Evolutionary conservation across 352 stramenopile genomes (phyloP).

Genomic region (Sclerospora graminicola): DNA sequence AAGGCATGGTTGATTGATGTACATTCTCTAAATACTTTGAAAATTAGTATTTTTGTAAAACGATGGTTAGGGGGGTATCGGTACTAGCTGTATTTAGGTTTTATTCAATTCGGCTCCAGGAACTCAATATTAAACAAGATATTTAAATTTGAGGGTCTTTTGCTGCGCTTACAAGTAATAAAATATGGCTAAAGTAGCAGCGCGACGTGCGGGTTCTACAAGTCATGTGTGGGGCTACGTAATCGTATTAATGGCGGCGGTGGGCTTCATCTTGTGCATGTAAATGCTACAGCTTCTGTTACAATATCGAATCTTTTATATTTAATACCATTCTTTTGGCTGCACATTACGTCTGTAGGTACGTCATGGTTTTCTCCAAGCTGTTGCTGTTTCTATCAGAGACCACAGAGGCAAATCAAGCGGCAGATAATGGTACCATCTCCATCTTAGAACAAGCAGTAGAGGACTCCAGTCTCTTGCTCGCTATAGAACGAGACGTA

Average conservation of each 20-base stretch:
- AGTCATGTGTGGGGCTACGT: conserved; percentile 75
- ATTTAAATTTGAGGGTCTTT: too few species aligned
- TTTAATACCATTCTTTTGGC: neutral
- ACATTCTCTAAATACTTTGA: too few species aligned
- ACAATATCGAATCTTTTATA: neutral
- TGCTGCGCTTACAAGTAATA: too few species aligned
- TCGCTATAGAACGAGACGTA: conserved; percentile 44
- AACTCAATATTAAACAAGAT: too few species aligned
- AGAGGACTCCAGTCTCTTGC: conserved; percentile 17
- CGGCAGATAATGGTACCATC: neutral
- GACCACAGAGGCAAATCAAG: neutral
- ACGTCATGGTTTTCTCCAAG: conserved; percentile 1
- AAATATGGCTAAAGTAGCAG: conserved; percentile 12
- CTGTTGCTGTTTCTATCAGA: neutral
- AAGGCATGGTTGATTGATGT: too few species aligned
- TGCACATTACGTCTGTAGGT: neutral
- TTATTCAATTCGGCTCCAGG: too few species aligned
- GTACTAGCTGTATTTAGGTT: too few species aligned
- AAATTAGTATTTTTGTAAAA: too few species aligned
- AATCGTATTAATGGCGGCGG: conserved; percentile 38
- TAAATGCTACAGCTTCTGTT: conserved; percentile 11
- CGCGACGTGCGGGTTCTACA: conserved; percentile 47
- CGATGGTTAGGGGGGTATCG: too few species aligned
- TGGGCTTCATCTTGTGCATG: conserved; percentile 56
- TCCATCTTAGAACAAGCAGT: conserved; percentile 10